phyloP scores from a whole-genome alignment of 768 basidiomycete genomes.

The Russula vinacea region DNA sequence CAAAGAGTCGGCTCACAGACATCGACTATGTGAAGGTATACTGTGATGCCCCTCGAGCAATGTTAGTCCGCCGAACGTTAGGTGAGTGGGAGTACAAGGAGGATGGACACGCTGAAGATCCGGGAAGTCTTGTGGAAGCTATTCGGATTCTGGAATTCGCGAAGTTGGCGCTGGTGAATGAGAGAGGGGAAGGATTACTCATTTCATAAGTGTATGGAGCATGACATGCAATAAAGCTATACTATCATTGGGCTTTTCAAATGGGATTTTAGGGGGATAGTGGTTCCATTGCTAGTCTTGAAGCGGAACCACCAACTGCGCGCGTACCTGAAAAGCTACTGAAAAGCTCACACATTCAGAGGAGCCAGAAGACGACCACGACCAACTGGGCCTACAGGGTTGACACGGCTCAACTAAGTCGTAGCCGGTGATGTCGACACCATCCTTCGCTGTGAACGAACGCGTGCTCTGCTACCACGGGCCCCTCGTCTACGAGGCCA shows the following conservation, averaged over 20 bases:
- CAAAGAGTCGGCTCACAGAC: constrained; percentile 8
- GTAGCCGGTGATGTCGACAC: constrained; percentile 19
- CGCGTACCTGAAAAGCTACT: background rate
- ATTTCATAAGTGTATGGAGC: constrained; percentile 11
- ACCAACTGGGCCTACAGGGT: background rate
- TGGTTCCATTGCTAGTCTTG: background rate
- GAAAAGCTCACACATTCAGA: background rate
- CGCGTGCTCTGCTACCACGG: constrained; percentile 93
- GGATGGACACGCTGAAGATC: background rate
- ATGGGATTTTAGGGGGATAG: background rate
- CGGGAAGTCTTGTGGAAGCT: background rate
- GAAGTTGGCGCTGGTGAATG: constrained; percentile 19
- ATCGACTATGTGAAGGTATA: constrained; percentile 24
- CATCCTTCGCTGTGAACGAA: constrained; percentile 42
- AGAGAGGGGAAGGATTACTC: constrained; percentile 22
- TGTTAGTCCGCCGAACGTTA: constrained; percentile 14
- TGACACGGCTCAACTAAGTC: background rate
- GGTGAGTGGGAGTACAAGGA: constrained; percentile 13
- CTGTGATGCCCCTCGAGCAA: constrained; percentile 21
- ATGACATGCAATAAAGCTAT: background rate
- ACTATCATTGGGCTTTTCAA: background rate
- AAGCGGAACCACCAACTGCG: background rate
- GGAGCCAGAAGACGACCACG: background rate
- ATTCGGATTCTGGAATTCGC: constrained; percentile 17
- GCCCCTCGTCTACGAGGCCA: constrained; percentile 93